Evolutionary conservation across 2,329 filamentous ascomycete species (phyloP), one percentile per base, ranked within the genome.

Genomic region (Botrytis fragariae): DNA sequence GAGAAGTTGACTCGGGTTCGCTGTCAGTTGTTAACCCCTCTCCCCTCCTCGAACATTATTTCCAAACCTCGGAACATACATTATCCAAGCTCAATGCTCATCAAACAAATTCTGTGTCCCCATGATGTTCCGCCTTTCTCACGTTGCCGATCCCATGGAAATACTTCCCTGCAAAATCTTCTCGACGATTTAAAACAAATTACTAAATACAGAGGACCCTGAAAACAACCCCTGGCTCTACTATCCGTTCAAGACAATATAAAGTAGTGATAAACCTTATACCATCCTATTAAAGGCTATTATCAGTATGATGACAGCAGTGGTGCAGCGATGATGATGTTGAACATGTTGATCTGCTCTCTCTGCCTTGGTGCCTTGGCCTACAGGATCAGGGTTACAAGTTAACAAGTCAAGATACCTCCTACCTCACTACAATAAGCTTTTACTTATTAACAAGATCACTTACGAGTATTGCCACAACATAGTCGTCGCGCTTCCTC

Each of bases 71-170:
- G 57, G 68, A 71, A 29, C 42, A 64, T 22, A 39, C n/a, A 25
- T 48, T 62, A n/a, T 37, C 32, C 42, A 51, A 37, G 57, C 35
- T 25, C 65, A 37, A 42, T 69, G 65, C 65, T 69, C 65, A 69
- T 69, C 65, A 69, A 69, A 69, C 69, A 45, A 71, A 71, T 32
- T n/a, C 32, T 62, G 14, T 18, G n/a, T 32, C 22, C 22, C 32
- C 59, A 70, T 61, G 68, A 45, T 48, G 39, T 62, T 51, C 44
- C 32, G 63, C n/a, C 18, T 65, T 51, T 37, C 63, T 51, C 44
- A 51, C 12, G 32, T n/a, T 67, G 63, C 32, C 44, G 63, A 67
- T 51, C 63, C 32, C 29, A 35, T 51, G 22, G 63, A 39, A 37
- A 54, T 42, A 39, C 42, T 63, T 63, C 42, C 29, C 29, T 71